A percentile compares a stretch with the other conserved stretches of the same genome.
Evolutionary conservation across 2,329 filamentous ascomycete species (phyloP).

Genomic region (Talaromyces pinophilus): DNA sequence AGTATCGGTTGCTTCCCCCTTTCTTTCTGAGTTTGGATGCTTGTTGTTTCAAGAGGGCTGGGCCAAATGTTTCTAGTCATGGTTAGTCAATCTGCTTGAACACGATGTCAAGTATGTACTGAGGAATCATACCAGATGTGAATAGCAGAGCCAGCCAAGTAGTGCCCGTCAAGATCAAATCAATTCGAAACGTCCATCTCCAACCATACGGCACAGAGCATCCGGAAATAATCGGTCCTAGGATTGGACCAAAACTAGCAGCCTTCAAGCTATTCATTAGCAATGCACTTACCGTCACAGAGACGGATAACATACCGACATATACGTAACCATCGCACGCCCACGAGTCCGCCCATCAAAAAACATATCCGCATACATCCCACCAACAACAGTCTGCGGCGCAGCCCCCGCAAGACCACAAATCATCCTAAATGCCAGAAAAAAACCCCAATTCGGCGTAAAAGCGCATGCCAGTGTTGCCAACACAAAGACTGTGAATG

Average conservation of each 20-base stretch:
- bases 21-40: constrained; percentile 4
- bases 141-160: constrained; percentile 3
- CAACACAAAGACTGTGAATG: constrained; percentile 32
- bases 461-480: constrained; percentile 39
- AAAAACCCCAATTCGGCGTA: constrained; percentile 36
- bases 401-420: constrained; percentile 38
- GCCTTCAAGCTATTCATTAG: background rate
- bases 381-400: constrained; percentile 40
- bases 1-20: constrained; percentile 30
- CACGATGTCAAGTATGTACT: background rate
- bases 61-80: constrained; percentile 14
- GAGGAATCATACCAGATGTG: constrained; percentile 4
- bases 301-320: constrained; percentile 27
- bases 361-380: constrained; percentile 46
- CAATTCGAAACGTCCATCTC: constrained; percentile 55
- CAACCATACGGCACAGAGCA: constrained; percentile 36
- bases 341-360: constrained; percentile 28
- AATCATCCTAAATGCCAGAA: constrained; percentile 41
- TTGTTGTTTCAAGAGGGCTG: constrained; percentile 12
- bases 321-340: constrained; percentile 33
- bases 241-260: constrained; percentile 33
- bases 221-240: constrained; percentile 42
- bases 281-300: background rate
- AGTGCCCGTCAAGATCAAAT: constrained; percentile 60
- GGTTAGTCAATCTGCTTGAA: background rate